Conservation (phyloP, 495 filamentous ascomycete genomes). For the Aspergillus homomorphus region DNA sequence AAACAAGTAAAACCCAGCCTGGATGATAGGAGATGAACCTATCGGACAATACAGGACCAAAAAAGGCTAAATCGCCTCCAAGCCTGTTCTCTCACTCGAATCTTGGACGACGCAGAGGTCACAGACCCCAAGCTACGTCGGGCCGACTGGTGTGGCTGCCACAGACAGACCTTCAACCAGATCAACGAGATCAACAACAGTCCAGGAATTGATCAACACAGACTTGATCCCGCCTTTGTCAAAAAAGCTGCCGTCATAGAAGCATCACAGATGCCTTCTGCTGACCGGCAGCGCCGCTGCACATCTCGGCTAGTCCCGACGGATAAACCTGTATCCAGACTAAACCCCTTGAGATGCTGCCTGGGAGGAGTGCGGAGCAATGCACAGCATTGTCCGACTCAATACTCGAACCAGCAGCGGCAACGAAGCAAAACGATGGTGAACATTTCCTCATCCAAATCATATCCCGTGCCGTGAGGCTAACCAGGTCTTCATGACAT, state of each 20-base stretch:
- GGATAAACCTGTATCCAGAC: not conserved
- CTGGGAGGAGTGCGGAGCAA: slow-evolving; percentile 1
- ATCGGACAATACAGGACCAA: slow-evolving; percentile 20
- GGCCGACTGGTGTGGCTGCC: slow-evolving; percentile 25
- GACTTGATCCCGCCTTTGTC: slow-evolving; percentile 12
- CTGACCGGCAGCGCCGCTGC: not conserved
- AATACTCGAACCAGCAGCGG: slow-evolving; percentile 28
- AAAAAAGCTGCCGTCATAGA: slow-evolving; percentile 19
- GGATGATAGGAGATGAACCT: slow-evolving; percentile 53
- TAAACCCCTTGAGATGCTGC: not conserved
- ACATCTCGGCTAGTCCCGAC: not conserved
- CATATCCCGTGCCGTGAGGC: slow-evolving; percentile 60
- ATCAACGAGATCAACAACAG: too few species aligned
- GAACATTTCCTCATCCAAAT: slow-evolving; percentile 51
- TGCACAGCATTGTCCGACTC: not conserved
- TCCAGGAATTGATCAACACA: slow-evolving; percentile 4
- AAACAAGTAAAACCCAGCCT: slow-evolving; percentile 31
- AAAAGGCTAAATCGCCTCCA: slow-evolving; percentile 7
- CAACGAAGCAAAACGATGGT: slow-evolving; percentile 40
- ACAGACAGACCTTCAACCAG: slow-evolving; percentile 32
- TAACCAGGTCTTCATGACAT: slow-evolving; percentile 56
- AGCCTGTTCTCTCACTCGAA: slow-evolving; percentile 1
- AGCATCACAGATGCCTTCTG: slow-evolving; percentile 23
- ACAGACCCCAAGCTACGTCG: slow-evolving; percentile 17
- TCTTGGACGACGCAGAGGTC: slow-evolving; percentile 13